Evolutionary conservation across 1,284 basidiomycete species (phyloP).

Genomic region (Tetrapyrgos nigripes): DNA sequence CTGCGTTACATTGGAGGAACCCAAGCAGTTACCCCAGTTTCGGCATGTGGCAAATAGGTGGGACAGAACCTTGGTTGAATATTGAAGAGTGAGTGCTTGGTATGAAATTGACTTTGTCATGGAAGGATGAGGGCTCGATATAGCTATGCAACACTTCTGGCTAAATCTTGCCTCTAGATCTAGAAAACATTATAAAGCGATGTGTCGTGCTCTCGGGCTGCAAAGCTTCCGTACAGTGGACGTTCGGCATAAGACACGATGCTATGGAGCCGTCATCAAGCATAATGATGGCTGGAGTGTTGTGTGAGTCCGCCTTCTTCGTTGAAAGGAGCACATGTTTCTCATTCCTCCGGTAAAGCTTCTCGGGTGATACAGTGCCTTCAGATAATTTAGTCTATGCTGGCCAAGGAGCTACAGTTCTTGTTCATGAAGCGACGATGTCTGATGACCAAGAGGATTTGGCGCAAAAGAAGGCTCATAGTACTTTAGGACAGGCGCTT

Average conservation of each 20-base stretch:
- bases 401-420: conserved; percentile 75
- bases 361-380: conserved; percentile 91
- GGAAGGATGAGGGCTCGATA: not conserved
- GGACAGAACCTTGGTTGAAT: conserved; percentile 50
- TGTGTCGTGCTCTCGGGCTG: conserved; percentile 62
- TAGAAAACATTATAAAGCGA: conserved; percentile 38
- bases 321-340: not conserved
- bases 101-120: not conserved
- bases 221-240: conserved; percentile 66
- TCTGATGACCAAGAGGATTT: conserved; percentile 77
- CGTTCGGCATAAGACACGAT: conserved; percentile 76
- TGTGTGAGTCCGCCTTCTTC: conserved; percentile 55
- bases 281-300: conserved; percentile 83
- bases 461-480: conserved; percentile 84
- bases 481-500: conserved; percentile 89
- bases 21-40: conserved; percentile 45
- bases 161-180: conserved; percentile 44
- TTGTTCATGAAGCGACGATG: conserved; percentile 96
- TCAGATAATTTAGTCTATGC: conserved; percentile 70
- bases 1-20: conserved; percentile 57
- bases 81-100: conserved; percentile 38
- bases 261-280: conserved; percentile 74
- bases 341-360: conserved; percentile 45
- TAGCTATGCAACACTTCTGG: too few species aligned
- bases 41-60: conserved; percentile 46